These are phyloP conservation scores for Phoma herbarum DNA, from an alignment of 2,329 filamentous ascomycete genomes.

Conservation along the genomic window DNA sequence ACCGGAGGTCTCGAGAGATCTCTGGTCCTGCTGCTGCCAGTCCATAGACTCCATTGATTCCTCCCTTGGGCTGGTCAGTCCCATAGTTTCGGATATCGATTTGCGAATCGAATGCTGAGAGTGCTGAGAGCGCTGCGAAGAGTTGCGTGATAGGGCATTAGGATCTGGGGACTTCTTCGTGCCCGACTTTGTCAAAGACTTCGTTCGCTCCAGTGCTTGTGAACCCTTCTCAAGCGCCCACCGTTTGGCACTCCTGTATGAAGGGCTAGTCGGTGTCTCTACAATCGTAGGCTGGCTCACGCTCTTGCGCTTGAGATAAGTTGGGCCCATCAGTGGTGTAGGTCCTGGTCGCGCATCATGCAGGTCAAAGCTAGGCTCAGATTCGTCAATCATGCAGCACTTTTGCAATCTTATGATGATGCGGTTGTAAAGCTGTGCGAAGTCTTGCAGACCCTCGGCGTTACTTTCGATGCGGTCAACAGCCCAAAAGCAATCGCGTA, in stretches of 20 bases:
- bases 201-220: conserved; percentile 46
- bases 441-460: conserved; percentile 43
- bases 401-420: conserved; percentile 54
- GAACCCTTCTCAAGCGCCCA: conserved; percentile 49
- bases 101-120: conserved; percentile 47
- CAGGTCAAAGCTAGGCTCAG: conserved; percentile 44
- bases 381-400: conserved; percentile 52
- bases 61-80: conserved; percentile 43
- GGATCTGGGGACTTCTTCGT: conserved; percentile 42
- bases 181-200: conserved; percentile 41
- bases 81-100: conserved; percentile 44
- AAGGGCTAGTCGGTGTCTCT: conserved; percentile 42
- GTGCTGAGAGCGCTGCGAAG: conserved; percentile 45
- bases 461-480: conserved; percentile 60
- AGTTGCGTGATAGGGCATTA: conserved; percentile 37
- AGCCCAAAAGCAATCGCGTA: conserved; percentile 75
- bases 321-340: conserved; percentile 31
- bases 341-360: conserved; percentile 37
- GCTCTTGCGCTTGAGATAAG: conserved; percentile 46
- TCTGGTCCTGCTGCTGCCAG: conserved; percentile 34
- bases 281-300: conserved; percentile 35
- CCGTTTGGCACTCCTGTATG: conserved; percentile 48
- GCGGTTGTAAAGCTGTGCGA: conserved; percentile 54
- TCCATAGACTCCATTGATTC: conserved; percentile 40
- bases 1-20: conserved; percentile 39